phyloP scores from a whole-genome alignment of 139 green algal genomes.

The Asterochloris sp. region DNA sequence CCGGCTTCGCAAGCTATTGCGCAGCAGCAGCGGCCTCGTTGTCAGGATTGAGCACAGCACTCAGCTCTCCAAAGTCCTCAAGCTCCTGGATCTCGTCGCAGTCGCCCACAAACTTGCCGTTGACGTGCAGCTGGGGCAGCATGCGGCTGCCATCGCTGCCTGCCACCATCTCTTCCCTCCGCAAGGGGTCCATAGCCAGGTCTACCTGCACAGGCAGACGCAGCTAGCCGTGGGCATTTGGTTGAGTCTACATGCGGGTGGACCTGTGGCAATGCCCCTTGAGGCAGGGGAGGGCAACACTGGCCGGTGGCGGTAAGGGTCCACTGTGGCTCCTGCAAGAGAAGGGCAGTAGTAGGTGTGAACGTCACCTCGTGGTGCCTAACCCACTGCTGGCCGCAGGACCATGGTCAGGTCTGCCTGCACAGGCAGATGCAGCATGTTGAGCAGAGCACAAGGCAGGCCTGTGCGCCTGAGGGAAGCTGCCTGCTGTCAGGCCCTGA shows the following conservation, averaged over 20 bases:
- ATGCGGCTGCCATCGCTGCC: conserved; percentile 23
- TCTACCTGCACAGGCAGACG: conserved; percentile 43
- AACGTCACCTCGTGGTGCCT: conserved; percentile 21
- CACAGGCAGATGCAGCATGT: background rate
- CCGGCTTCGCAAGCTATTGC: too few species aligned
- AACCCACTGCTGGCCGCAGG: conserved; percentile 27
- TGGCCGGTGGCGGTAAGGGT: too few species aligned
- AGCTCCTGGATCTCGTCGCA: conserved; percentile 34
- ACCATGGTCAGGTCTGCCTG: conserved; percentile 55
- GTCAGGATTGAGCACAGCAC: background rate
- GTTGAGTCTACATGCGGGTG: too few species aligned
- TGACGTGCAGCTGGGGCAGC: conserved; percentile 62
- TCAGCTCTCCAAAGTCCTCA: conserved; percentile 44
- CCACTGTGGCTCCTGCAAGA: too few species aligned
- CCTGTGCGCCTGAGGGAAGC: too few species aligned
- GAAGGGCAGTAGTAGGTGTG: too few species aligned
- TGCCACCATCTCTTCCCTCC: conserved; percentile 39
- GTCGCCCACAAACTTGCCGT: conserved; percentile 37
- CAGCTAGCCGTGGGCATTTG: background rate
- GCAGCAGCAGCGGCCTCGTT: too few species aligned
- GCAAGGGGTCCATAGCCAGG: conserved; percentile 30
- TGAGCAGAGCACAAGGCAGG: too few species aligned
- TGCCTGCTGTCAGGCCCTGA: background rate
- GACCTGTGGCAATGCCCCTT: too few species aligned
- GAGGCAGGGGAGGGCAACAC: too few species aligned